Base-by-base conservation (phyloP, 768 basidiomycete genomes). In the Sporobolomyces phaffii region DNA sequence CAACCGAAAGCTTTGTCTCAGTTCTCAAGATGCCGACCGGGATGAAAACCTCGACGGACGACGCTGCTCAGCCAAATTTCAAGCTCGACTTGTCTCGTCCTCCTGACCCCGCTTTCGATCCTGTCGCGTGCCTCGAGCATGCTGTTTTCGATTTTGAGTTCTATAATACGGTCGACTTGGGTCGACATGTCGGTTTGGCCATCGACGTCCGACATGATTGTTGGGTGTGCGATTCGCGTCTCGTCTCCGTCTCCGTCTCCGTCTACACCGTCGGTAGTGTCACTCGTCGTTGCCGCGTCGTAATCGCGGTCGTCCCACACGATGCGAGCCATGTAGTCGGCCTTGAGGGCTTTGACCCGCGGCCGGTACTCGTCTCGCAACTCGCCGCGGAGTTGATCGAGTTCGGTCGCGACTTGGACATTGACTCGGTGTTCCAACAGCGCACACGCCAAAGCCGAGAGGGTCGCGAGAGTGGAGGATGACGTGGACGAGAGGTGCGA, bases 141-240 rank as follows among this genome's bases (percentile, higher is more conserved):
- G 20, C 41, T 41, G n/a, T 6, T 34, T 3, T 24, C 10, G 5
- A 67, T 31, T 18, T 31, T n/a, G 14, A 11, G 24, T 36, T 56
- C 60, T 24, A 49, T 60, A 6, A 26, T 31, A 6, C 1, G 52
- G 26, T 67, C 65, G n/a, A 67, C 60, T 0, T 8, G 14, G 0
- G 28, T 8, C 5, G 60, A 56, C 65, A 67, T 67, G 1, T 18
- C 33, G 6, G 59, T 53, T 11, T 54, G 45, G 3, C 26, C 52
- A 33, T 67, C 65, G 9, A 40, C 17, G 40, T 67, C 60, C 14
- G 65, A 67, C 6, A 57, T 5, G 41, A 67, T 67, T 2, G 65
- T 67, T 11, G 65, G 65, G 17, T 17, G 33, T 5, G 33, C 38
- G 2, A 36, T 17, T 11, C 5, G 10, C n/a, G n/a, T n/a, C 11